These are phyloP conservation scores for Ustilago shanxiensis DNA, from an alignment of 1,284 basidiomycete species.

Conservation along the genomic window DNA sequence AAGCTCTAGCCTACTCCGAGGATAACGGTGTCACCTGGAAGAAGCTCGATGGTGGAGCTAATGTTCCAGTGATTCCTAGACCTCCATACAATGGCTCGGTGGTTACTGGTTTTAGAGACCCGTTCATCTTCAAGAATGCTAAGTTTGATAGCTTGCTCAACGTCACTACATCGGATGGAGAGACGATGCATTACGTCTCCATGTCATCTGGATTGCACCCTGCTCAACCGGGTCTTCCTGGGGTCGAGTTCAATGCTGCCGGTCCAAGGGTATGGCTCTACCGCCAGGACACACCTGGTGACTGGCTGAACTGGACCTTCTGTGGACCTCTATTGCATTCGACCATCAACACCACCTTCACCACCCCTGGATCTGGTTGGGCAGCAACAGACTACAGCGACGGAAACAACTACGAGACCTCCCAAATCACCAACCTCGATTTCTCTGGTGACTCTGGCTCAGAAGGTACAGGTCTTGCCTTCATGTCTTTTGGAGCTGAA, in stretches of 20 bases:
- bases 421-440: slow-evolving; percentile 23
- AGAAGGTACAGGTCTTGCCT: slow-evolving; percentile 16
- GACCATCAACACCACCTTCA: slow-evolving; percentile 29
- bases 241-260: slow-evolving; percentile 15
- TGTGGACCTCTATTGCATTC: slow-evolving; percentile 21
- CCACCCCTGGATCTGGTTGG: slow-evolving; percentile 29
- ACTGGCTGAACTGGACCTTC: slow-evolving; percentile 41
- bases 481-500: slow-evolving; percentile 34
- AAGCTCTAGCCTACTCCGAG: slow-evolving; percentile 41
- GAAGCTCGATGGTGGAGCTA: slow-evolving; percentile 34
- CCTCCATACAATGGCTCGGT: slow-evolving; percentile 31
- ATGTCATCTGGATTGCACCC: slow-evolving; percentile 29
- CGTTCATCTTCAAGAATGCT: slow-evolving; percentile 34
- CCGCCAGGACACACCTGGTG: slow-evolving; percentile 17
- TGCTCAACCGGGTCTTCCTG: slow-evolving; percentile 13
- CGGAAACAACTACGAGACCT: slow-evolving; percentile 40
- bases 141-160: slow-evolving; percentile 26
- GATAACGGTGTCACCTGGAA: slow-evolving; percentile 40
- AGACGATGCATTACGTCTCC: slow-evolving; percentile 18
- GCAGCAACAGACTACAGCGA: slow-evolving; percentile 24
- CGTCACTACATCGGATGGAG: slow-evolving; percentile 1
- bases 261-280: slow-evolving; percentile 38
- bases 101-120: slow-evolving; percentile 44
- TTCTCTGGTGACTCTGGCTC: slow-evolving; percentile 20
- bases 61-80: slow-evolving; percentile 27